Evolutionary conservation across 148 eudicot genomes (phyloP).

Genomic region (Rhododendron henanense): DNA sequence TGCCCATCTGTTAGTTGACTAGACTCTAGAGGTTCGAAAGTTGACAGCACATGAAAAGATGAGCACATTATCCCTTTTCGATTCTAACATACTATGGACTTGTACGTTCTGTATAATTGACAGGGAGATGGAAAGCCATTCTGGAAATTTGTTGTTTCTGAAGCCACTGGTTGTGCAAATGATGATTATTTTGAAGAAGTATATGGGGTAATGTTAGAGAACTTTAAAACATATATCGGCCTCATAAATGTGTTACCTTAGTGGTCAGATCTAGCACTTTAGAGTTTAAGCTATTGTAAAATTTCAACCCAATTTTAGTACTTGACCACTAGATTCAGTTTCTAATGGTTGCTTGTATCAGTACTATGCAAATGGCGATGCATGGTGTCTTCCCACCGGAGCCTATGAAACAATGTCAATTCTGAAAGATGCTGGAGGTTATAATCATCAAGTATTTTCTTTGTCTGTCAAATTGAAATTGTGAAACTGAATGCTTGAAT

Average conservation of each 20-base stretch:
- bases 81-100: not conserved
- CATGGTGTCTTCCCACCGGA: constrained; percentile 91
- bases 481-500: not conserved
- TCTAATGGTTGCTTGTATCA: constrained; percentile 31
- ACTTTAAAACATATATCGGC: not conserved
- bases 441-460: constrained; percentile 32
- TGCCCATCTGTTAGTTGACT: not conserved
- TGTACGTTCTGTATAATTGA: not conserved
- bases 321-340: not conserved
- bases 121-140: constrained; percentile 97
- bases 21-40: not conserved
- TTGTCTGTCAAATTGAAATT: constrained; percentile 12
- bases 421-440: constrained; percentile 91
- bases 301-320: not conserved
- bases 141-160: constrained; percentile 91
- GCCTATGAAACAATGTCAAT: constrained; percentile 60
- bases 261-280: not conserved
- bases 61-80: not conserved
- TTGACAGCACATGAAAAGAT: not conserved
- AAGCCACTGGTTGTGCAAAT: constrained; percentile 84
- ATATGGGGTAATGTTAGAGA: constrained; percentile 55
- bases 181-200: constrained; percentile 89
- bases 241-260: not conserved
- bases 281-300: not conserved
- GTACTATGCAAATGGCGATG: constrained; percentile 87